phyloP scores from a whole-genome alignment of 2,329 filamentous ascomycete species.

The Aspergillus sp. region DNA sequence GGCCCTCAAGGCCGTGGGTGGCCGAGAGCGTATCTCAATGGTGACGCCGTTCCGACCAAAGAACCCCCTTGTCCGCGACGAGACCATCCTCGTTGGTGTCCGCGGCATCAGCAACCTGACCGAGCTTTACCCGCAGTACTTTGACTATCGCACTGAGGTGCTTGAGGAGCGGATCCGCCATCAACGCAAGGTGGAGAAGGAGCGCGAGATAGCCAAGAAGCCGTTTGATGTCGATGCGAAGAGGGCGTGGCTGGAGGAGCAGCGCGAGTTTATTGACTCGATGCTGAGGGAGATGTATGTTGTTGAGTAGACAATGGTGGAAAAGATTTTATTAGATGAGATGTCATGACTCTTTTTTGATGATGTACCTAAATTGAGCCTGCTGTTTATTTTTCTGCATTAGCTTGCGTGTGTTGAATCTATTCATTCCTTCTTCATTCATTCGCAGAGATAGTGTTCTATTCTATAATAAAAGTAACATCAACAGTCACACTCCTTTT shows the following conservation, averaged over 20 bases:
- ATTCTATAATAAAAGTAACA: too few relatives aligned
- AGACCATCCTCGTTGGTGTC: constrained; percentile 58
- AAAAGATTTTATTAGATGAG: not conserved
- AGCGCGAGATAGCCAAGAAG: constrained; percentile 19
- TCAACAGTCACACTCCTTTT: too few relatives aligned
- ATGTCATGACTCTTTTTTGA: not conserved
- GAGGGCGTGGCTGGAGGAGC: constrained; percentile 33
- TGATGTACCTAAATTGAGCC: too few relatives aligned
- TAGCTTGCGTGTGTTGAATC: too few relatives aligned
- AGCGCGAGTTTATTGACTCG: constrained; percentile 35
- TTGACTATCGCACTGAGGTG: constrained; percentile 60
- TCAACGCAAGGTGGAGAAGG: constrained; percentile 40
- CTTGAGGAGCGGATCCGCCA: constrained; percentile 55
- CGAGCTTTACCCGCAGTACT: constrained; percentile 59
- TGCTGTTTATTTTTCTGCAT: too few relatives aligned
- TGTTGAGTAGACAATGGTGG: not conserved
- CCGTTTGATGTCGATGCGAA: constrained; percentile 26
- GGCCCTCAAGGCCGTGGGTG: constrained; percentile 57
- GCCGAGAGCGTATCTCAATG: constrained; percentile 61
- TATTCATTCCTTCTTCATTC: too few relatives aligned
- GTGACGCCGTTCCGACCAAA: constrained; percentile 63
- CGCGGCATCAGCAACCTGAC: constrained; percentile 55
- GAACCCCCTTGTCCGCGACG: constrained; percentile 54
- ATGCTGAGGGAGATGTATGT: constrained; percentile 32
- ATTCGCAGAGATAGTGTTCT: too few relatives aligned